A percentile compares a stretch with the other conserved stretches of the same genome.
Conservation (phyloP, 2,329 filamentous ascomycete genomes). For the Biscogniauxia marginata region DNA sequence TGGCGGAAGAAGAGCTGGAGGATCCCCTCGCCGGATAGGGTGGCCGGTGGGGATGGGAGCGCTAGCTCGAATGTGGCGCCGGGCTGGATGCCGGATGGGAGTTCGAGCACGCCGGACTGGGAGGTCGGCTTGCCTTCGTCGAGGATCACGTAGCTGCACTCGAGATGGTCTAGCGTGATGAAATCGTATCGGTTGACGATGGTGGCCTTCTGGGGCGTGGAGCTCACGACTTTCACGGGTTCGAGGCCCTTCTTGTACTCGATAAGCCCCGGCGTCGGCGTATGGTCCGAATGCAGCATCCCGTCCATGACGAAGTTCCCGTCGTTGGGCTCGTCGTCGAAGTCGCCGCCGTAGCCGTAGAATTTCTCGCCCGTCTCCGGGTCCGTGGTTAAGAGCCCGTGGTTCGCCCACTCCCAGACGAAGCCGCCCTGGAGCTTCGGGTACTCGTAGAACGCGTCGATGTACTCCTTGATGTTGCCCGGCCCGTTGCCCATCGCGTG, state of each 20-base stretch:
- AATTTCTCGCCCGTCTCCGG: conserved; percentile 41
- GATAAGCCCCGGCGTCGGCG: conserved; percentile 40
- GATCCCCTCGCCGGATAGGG: conserved; percentile 22
- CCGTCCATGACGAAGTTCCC: conserved; percentile 54
- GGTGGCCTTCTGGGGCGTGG: conserved; percentile 29
- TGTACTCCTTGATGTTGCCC: conserved; percentile 63
- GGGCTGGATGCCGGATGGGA: conserved; percentile 27
- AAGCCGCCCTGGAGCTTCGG: conserved; percentile 60
- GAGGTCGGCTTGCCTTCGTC: conserved; percentile 26
- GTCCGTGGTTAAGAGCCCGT: conserved; percentile 45
- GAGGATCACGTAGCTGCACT: conserved; percentile 30
- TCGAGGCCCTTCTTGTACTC: conserved; percentile 49
- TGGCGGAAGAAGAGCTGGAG: conserved; percentile 29
- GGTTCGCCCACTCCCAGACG: conserved; percentile 61
- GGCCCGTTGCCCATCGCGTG: conserved; percentile 69
- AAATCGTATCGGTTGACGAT: conserved; percentile 44
- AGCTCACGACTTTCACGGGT: conserved; percentile 43
- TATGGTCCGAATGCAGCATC: conserved; percentile 46
- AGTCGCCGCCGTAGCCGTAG: conserved; percentile 56
- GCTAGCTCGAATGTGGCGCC: conserved; percentile 26
- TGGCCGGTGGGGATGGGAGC: conserved; percentile 10
- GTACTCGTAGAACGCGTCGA: conserved; percentile 58
- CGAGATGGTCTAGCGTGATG: conserved; percentile 39
- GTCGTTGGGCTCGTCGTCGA: conserved; percentile 57
- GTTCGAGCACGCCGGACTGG: conserved; percentile 22